phyloP scores from a whole-genome alignment of 176 grass and related monocot genomes.

The Canna indica region DNA sequence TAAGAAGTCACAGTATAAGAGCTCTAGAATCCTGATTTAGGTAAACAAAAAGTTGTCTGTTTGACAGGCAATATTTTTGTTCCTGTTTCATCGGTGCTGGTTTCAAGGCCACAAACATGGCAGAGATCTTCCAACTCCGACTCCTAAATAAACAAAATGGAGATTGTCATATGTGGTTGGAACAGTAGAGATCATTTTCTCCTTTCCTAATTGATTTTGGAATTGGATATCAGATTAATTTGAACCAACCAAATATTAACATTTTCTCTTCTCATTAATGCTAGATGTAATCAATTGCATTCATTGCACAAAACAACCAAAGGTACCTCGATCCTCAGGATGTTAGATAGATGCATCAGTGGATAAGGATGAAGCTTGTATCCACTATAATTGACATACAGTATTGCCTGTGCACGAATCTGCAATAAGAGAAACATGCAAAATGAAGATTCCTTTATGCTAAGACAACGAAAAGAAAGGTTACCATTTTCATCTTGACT shows the following conservation, averaged over 20 bases:
- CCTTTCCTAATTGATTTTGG: neutral
- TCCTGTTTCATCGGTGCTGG: slow-evolving; percentile 35
- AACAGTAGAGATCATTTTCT: neutral
- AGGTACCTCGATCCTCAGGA: slow-evolving; percentile 70
- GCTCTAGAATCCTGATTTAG: slow-evolving; percentile 27
- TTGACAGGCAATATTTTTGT: slow-evolving; percentile 48
- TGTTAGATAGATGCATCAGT: slow-evolving; percentile 45
- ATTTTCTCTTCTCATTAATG: slow-evolving; percentile 3
- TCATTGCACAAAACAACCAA: slow-evolving; percentile 2
- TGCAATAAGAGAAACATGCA: slow-evolving; percentile 20
- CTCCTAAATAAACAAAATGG: slow-evolving; percentile 38
- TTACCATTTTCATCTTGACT: neutral
- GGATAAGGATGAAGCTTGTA: slow-evolving; percentile 74
- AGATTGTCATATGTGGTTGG: slow-evolving; percentile 6
- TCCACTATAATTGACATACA: slow-evolving; percentile 58
- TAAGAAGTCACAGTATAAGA: slow-evolving; percentile 26
- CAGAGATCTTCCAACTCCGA: slow-evolving; percentile 62
- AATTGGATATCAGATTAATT: neutral
- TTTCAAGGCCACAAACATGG: slow-evolving; percentile 58
- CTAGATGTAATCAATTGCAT: neutral
- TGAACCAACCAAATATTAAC: neutral
- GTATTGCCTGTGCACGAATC: slow-evolving; percentile 64
- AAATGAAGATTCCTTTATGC: no score
- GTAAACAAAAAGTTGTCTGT: slow-evolving; percentile 56
- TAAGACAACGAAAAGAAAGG: neutral